These are phyloP conservation scores for Tolypocladium paradoxum DNA, from an alignment of 2,329 filamentous ascomycete genomes.

Conservation along the genomic window DNA sequence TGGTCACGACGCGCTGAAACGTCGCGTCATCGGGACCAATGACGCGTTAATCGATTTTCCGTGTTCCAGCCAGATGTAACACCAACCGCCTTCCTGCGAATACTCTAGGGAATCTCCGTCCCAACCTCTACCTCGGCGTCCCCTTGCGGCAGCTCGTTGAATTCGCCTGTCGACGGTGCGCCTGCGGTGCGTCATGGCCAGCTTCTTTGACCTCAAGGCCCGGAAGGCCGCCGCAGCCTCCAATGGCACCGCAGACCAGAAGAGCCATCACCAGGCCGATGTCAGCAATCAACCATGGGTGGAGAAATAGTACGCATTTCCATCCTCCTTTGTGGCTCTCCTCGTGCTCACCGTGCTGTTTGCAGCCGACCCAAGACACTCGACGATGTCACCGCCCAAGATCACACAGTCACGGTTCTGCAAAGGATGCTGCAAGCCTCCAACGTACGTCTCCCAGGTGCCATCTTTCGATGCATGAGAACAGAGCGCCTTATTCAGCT, in stretches of 20 bases:
- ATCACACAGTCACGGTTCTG: slow-evolving; percentile 89
- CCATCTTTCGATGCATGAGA: background rate
- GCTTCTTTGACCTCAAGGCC: slow-evolving; percentile 93
- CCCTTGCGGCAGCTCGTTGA: background rate
- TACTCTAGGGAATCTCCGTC: background rate
- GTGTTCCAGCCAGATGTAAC: background rate
- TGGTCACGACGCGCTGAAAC: background rate
- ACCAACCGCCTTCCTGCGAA: background rate
- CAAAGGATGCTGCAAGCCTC: slow-evolving; percentile 88
- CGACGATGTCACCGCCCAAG: slow-evolving; percentile 91
- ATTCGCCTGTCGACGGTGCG: background rate
- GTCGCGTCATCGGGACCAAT: background rate
- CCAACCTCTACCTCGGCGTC: background rate
- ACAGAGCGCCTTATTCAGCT: background rate
- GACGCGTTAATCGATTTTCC: slow-evolving; percentile 21
- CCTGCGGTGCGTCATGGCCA: slow-evolving; percentile 51
- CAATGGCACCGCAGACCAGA: slow-evolving; percentile 51
- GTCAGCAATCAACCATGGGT: slow-evolving; percentile 80
- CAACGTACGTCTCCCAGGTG: slow-evolving; percentile 48
- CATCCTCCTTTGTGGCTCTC: background rate
- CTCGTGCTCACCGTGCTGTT: slow-evolving; percentile 14
- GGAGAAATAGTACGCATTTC: slow-evolving; percentile 79
- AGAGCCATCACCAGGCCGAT: slow-evolving; percentile 51
- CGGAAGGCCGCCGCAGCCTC: slow-evolving; percentile 66
- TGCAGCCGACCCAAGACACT: slow-evolving; percentile 82